Evolutionary conservation across 768 basidiomycete species (phyloP).

Genomic region (Leccinum disarticulatum): DNA sequence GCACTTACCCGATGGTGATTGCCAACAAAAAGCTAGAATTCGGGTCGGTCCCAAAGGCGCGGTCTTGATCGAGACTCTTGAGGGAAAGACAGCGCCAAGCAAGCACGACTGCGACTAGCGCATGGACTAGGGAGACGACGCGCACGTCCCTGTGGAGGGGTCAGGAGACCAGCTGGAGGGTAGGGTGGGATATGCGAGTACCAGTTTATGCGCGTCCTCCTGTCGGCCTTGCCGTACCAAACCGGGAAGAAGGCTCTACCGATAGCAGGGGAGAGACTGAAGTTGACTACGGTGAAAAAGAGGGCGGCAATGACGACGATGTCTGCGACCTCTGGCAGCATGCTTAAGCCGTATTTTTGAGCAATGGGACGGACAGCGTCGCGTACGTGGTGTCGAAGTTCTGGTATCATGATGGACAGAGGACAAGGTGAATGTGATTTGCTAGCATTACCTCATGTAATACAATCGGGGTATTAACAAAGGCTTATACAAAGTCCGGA

Average conservation of each 20-base stretch:
- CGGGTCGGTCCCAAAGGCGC: conserved; percentile 75
- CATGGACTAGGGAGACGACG: conserved; percentile 72
- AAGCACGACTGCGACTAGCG: conserved; percentile 63
- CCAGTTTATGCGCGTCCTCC: conserved; percentile 60
- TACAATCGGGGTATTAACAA: conserved; percentile 11
- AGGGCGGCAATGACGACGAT: conserved; percentile 54
- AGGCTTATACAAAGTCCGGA: conserved; percentile 2
- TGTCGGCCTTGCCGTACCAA: conserved; percentile 48
- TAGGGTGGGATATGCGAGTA: conserved; percentile 20
- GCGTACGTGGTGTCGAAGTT: conserved; percentile 30
- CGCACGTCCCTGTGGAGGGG: conserved; percentile 56
- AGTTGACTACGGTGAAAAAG: conserved; percentile 58
- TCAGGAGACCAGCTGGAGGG: not conserved
- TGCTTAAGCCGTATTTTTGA: conserved; percentile 45
- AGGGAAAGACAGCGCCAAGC: conserved; percentile 53
- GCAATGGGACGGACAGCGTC: conserved; percentile 31
- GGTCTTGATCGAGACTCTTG: conserved; percentile 52
- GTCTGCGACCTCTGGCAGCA: conserved; percentile 55
- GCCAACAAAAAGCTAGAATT: conserved; percentile 57
- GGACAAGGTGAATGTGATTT: not conserved
- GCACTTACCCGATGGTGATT: conserved; percentile 65
- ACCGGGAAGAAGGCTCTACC: conserved; percentile 47
- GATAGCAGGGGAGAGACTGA: conserved; percentile 54
- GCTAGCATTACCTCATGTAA: conserved; percentile 21
- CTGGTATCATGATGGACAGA: conserved; percentile 27